phyloP scores from a whole-genome alignment of 805 yeast genomes.

The Saturnispora silvae region DNA sequence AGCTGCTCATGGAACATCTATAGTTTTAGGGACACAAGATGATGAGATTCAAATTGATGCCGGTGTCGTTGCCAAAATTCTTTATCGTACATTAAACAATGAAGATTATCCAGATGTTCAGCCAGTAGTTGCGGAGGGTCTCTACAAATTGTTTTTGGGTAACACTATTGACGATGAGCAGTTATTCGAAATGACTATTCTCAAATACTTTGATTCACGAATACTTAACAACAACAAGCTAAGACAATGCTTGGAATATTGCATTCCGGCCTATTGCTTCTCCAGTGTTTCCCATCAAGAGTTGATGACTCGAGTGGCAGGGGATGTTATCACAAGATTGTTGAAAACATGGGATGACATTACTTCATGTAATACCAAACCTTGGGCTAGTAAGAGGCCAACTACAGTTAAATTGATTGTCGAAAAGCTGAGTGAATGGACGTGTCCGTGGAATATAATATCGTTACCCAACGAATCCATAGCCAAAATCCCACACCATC shows the following conservation, averaged over 20 bases:
- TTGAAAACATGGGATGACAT: conserved; percentile 32
- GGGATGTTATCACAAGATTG: conserved; percentile 54
- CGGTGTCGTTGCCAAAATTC: conserved; percentile 54
- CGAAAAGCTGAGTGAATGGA: conserved; percentile 74
- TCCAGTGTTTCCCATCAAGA: conserved; percentile 66
- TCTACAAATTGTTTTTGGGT: conserved; percentile 72
- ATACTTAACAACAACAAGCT: conserved; percentile 54
- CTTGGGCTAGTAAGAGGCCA: conserved; percentile 16
- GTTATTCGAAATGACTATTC: conserved; percentile 56
- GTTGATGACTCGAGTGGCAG: conserved; percentile 49
- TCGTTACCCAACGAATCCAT: conserved; percentile 34
- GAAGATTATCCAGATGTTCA: conserved; percentile 55
- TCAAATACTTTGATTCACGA: conserved; percentile 66
- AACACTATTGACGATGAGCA: conserved; percentile 65
- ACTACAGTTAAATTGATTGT: conserved; percentile 42
- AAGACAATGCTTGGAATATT: conserved; percentile 72
- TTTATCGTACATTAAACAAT: conserved; percentile 53
- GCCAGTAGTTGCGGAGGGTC: conserved; percentile 74
- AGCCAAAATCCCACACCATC: conserved; percentile 38
- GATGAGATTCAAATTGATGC: conserved; percentile 47
- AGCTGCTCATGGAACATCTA: conserved; percentile 62
- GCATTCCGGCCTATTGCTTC: conserved; percentile 79
- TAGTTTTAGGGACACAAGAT: conserved; percentile 42
- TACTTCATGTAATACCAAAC: conserved; percentile 27
- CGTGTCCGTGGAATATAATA: conserved; percentile 64